phyloP scores from a whole-genome alignment of 2,329 filamentous ascomycete species.

The Ophiosphaerella korrae region DNA sequence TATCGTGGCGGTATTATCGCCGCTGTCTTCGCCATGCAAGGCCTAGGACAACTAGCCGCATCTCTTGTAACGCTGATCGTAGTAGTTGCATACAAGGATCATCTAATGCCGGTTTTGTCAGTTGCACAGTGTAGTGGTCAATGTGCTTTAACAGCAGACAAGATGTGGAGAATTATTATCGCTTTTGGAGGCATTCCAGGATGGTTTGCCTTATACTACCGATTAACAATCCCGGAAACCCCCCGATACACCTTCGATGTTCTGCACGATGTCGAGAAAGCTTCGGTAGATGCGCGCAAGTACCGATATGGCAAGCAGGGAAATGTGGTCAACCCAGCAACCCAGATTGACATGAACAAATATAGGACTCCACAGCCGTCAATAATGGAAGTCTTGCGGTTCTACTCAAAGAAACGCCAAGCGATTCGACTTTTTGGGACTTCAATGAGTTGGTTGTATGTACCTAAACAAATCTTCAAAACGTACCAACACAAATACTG shows the following conservation, averaged over 20 bases:
- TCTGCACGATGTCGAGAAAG: constrained; percentile 67
- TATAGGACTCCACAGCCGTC: constrained; percentile 40
- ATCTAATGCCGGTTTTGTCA: constrained; percentile 59
- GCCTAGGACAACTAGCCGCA: constrained; percentile 77
- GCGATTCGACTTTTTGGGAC: constrained; percentile 74
- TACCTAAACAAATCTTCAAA: not conserved
- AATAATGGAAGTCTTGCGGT: constrained; percentile 65
- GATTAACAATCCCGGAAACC: constrained; percentile 85
- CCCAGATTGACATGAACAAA: constrained; percentile 53
- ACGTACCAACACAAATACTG: constrained; percentile 1
- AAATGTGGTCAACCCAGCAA: constrained; percentile 68
- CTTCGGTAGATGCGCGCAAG: constrained; percentile 71
- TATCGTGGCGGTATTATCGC: constrained; percentile 89
- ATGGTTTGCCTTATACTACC: constrained; percentile 82
- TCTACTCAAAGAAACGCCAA: constrained; percentile 74
- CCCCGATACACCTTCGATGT: constrained; percentile 88
- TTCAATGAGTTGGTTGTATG: constrained; percentile 76
- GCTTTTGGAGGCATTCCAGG: constrained; percentile 82
- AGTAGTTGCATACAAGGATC: constrained; percentile 71
- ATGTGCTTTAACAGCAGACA: constrained; percentile 76
- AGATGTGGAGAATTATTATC: constrained; percentile 85
- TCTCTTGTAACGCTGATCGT: constrained; percentile 77
- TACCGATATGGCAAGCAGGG: constrained; percentile 68
- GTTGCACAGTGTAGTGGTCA: constrained; percentile 63
- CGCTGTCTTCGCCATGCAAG: constrained; percentile 85